Conservation (phyloP, 2,329 filamentous ascomycete species). For the Rhynchosporium secalis region DNA sequence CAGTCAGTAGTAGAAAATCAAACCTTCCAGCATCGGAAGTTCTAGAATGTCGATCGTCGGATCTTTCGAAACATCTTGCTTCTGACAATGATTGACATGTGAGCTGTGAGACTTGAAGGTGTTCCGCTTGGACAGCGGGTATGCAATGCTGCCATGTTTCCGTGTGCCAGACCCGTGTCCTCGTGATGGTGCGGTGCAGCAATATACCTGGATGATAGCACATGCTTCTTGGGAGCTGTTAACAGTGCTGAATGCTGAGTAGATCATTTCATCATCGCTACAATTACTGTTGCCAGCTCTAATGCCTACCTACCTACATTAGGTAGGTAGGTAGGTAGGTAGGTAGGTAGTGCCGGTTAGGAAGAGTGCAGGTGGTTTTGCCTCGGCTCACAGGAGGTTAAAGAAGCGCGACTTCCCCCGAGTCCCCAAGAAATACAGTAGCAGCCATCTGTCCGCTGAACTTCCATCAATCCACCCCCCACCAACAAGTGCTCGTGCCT, state of each 20-base stretch:
- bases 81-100: conserved; percentile 14
- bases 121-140: conserved; percentile 11
- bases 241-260: neutral
- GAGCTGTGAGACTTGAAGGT: conserved; percentile 10
- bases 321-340: too few species aligned
- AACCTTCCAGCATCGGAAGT: neutral
- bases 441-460: conserved; percentile 4
- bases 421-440: neutral
- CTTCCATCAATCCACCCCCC: neutral
- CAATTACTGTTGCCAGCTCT: neutral
- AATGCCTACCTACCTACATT: neutral
- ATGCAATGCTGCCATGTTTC: conserved; percentile 8
- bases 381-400: conserved; percentile 12
- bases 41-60: neutral
- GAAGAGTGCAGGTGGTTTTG: neutral
- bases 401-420: conserved; percentile 8
- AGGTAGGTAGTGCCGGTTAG: neutral
- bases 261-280: conserved; percentile 6
- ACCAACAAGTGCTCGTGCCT: neutral
- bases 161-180: neutral
- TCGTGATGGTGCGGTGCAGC: neutral
- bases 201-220: conserved; percentile 5
- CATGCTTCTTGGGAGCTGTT: conserved; percentile 9
- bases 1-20: conserved; percentile 9
- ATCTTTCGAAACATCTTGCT: neutral